Evolutionary conservation across 2,329 filamentous ascomycete genomes (phyloP).

Genomic region (Aspergillus sp.): DNA sequence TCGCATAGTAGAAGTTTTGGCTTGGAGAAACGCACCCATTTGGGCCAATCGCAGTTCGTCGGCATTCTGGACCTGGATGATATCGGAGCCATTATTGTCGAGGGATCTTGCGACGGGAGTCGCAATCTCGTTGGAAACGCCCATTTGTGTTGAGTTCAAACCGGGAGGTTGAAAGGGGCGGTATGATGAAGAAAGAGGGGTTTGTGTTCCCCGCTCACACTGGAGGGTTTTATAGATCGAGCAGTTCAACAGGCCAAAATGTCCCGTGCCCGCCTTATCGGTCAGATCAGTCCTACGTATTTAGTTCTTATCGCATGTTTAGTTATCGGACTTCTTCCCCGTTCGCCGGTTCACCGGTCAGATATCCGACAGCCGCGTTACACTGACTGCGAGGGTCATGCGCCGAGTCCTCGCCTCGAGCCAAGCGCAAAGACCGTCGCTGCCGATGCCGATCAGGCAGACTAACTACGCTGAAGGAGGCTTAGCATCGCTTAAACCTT

Average conservation of each 20-base stretch:
- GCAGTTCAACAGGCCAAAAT: neutral
- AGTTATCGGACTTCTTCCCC: neutral
- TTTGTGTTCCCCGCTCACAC: neutral
- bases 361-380: neutral
- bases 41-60: slow-evolving; percentile 47
- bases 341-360: slow-evolving; percentile 5
- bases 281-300: neutral
- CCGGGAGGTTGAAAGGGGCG: neutral
- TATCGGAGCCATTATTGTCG: slow-evolving; percentile 3
- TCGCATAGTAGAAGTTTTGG: neutral
- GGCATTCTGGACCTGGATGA: slow-evolving; percentile 29
- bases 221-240: neutral
- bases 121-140: slow-evolving; percentile 6
- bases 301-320: neutral
- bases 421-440: neutral
- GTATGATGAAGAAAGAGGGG: neutral
- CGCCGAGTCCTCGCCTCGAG: neutral
- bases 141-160: slow-evolving; percentile 9
- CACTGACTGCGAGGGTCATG: no score
- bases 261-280: neutral
- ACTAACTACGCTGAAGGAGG: neutral
- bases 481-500: neutral
- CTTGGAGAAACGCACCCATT: slow-evolving; percentile 37
- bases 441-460: neutral
- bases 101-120: neutral